Evolutionary conservation across 352 stramenopile species (phyloP), one percentile per base, ranked within the genome.

Genomic region (Pythium pectinolyticum): DNA sequence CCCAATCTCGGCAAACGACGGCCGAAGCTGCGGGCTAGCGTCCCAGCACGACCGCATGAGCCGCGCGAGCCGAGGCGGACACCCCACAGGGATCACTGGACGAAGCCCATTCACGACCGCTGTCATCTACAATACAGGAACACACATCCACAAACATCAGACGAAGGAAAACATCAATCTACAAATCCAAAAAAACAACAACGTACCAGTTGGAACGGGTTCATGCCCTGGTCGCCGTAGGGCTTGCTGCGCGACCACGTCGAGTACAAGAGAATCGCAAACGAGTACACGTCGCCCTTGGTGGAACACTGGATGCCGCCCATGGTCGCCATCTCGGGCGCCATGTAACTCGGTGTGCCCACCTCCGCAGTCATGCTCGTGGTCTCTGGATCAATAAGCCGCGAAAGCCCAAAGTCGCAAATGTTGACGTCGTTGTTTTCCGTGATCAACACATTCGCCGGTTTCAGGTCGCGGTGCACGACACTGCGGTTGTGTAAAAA

Each of bases 361-460:
- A 96, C 87, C 66, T 95, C 86, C 30, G 86, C 86, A 3, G 86
- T 95, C 86, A 95, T 95, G 6, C 82, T 89, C 10, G 83, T 95
- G 45, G 84, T 88, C 39, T 95, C 86, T 1, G 84, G 82, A 51
- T 95, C 86, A 41, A 95, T 93, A 39, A 95, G 73, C 11, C 86
- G 66, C 28, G 86, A 96, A 22, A 98, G 84, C 2, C 94, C 94
- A 75, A 98, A 97, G 72, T 98, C 92, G 59, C 93, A 98, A 50
- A 98, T 91, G 63, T 98, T 98, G 27, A 98, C 75, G 48, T 97
- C 82, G 48, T 96, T 88, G 34, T 77, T 90, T 39, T 93, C 86
- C 43, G 92, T 90, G 56, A 98, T 95, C 25, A 98, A 80, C 47
- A 98, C 88, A 68, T 99, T 99, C 17, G 88, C 90, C 15, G 95